Evolutionary conservation across 495 filamentous ascomycete species (phyloP).

Genomic region (Sordaria brevicollis): DNA sequence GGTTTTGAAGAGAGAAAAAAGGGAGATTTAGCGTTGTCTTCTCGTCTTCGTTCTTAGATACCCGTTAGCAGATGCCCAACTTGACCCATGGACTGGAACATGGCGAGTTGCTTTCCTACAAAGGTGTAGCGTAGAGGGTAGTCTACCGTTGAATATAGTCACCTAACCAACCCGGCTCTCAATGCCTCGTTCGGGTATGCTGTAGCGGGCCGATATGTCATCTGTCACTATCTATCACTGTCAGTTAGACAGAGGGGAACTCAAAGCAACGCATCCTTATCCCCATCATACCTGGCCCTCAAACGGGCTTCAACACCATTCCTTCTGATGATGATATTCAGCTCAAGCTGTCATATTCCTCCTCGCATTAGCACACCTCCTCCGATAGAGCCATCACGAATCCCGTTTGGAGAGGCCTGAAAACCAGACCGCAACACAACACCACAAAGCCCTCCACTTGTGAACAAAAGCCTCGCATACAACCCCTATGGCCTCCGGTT

Average conservation of each 20-base stretch:
- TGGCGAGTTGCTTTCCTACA: not conserved
- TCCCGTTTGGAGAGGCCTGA: not conserved
- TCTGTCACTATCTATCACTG: not conserved
- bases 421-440: not conserved
- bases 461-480: not conserved
- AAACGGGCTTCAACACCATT: not conserved
- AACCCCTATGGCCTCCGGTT: too few species aligned
- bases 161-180: not conserved
- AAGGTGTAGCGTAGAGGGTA: not conserved
- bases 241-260: not conserved
- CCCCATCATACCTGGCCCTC: not conserved
- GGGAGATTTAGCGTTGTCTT: not conserved
- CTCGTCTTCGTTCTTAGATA: not conserved
- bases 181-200: not conserved
- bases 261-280: not conserved
- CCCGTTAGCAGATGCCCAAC: too few species aligned
- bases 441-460: too few species aligned
- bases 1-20: too few species aligned
- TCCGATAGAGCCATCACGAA: not conserved
- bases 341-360: not conserved
- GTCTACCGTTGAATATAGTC: not conserved
- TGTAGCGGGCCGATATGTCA: not conserved
- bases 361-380: conserved; percentile 14
- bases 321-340: not conserved
- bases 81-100: not conserved